Evolutionary conservation across 108 stramenopile genomes (phyloP).

Genomic region (Nannochloropsis salina): DNA sequence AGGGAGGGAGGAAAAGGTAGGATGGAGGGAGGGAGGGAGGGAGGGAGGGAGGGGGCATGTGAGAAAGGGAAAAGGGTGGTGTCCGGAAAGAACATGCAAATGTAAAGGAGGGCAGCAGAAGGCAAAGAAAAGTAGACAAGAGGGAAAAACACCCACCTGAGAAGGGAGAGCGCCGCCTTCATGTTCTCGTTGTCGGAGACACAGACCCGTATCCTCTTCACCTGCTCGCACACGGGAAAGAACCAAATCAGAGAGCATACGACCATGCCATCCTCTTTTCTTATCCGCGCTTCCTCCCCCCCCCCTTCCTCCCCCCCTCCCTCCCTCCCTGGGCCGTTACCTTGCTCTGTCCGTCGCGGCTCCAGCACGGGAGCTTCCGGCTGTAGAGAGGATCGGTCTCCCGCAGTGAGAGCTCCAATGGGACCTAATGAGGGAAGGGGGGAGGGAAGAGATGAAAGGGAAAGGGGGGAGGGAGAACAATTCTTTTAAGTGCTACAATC

Average conservation of each 20-base stretch:
- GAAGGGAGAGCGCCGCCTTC: constrained; percentile 68
- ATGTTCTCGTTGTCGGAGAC: constrained; percentile 93
- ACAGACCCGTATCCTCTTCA: constrained; percentile 80
- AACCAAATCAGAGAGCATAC: not conserved
- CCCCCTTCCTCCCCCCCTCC: not conserved
- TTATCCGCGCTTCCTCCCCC: not conserved
- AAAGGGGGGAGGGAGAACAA: not conserved
- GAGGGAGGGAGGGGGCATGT: not conserved
- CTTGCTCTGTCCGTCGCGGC: constrained; percentile 15
- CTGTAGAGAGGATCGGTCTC: not conserved
- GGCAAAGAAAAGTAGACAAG: not conserved
- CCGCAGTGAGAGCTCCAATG: not conserved
- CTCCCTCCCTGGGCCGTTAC: not conserved
- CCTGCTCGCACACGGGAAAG: constrained; percentile 30
- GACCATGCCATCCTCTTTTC: not conserved
- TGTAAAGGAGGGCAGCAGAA: not conserved
- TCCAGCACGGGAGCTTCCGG: constrained; percentile 5
- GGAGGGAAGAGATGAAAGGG: not conserved
- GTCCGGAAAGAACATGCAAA: not conserved
- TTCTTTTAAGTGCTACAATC: not conserved
- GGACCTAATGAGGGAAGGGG: not conserved
- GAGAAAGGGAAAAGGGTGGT: not conserved
- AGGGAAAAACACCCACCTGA: constrained; percentile 31
- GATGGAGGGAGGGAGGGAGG: not conserved
- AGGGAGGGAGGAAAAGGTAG: not conserved